Evolutionary conservation across 768 basidiomycete genomes (phyloP), one percentile per base, ranked within the genome.

Genomic region (Cystobasidium ongulense): DNA sequence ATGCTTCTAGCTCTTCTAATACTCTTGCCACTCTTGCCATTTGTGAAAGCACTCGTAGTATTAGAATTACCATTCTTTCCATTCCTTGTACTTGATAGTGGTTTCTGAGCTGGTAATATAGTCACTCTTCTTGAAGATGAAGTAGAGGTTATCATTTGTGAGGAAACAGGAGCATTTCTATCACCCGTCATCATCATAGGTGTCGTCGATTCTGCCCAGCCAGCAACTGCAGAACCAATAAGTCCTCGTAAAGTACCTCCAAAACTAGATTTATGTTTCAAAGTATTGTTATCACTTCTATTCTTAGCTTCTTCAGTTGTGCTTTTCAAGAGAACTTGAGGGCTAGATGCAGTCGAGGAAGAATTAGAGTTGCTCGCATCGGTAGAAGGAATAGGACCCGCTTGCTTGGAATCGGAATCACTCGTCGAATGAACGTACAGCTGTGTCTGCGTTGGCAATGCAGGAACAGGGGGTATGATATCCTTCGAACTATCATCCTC

Each of bases 161-260:
- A 50, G 3, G 46, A 8, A n/a, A 50, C 21, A 50, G 46, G 46
- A 7, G 46, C 46, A 21, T 4, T n/a, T 50, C 46, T 50, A 50
- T 50, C 46, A 3, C 46, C 46, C n/a, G 46, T 50, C 8, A 50
- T 7, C 3, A 21, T 35, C 13, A 46, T 13, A 46, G 43, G n/a
- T 27, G 57, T 10, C 13, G 57, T 13, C 29, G 29, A 27, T 35
- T 59, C 57, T 15, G 25, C 29, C 57, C 57, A 59, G 11, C 57
- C 57, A 4, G 57, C 57, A 8, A 59, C 57, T 27, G 57, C 57
- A 11, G 57, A 59, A 15, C 33, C 57, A 7, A 59, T 27, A 13
- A 59, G 57, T 59, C 57, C 57, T 4, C 57, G 57, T 21, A 59
- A 59, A 11, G 57, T 59, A 29, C 57, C 57, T 29, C 29, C 57